A percentile compares a stretch with the other conserved stretches of the same genome.
Conservation (phyloP, 129 eudicot genomes). For the Escallonia herrerae region DNA sequence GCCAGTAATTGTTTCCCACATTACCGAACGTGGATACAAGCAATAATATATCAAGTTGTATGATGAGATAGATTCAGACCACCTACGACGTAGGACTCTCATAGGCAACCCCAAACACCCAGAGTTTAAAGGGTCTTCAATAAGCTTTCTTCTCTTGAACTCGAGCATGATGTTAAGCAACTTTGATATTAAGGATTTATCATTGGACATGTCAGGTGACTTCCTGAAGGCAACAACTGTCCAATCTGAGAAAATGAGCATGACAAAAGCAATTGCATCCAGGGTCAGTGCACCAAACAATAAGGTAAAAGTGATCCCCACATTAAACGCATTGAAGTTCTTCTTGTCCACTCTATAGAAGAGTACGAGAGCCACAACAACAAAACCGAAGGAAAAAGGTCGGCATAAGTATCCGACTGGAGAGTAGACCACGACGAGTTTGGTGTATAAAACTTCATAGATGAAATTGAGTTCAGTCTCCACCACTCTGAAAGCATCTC, state of each 20-base stretch:
- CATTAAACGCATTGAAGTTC: slow-evolving; percentile 4
- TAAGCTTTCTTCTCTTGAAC: neutral
- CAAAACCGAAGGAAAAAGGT: slow-evolving; percentile 12
- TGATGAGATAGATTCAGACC: slow-evolving; percentile 38
- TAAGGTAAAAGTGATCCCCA: slow-evolving; percentile 32
- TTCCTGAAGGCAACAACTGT: slow-evolving; percentile 16
- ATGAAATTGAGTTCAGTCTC: slow-evolving; percentile 57
- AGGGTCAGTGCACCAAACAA: slow-evolving; percentile 40
- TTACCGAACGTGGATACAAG: slow-evolving; percentile 7
- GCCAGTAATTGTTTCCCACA: neutral
- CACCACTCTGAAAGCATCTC: slow-evolving; percentile 44
- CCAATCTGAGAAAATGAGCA: slow-evolving; percentile 55
- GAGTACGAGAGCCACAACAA: slow-evolving; percentile 18
- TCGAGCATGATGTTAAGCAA: neutral
- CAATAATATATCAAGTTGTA: slow-evolving; percentile 41
- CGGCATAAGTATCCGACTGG: slow-evolving; percentile 9
- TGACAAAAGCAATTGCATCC: slow-evolving; percentile 30
- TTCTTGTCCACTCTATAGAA: slow-evolving; percentile 25
- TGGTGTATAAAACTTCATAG: slow-evolving; percentile 57
- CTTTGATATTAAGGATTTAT: neutral
- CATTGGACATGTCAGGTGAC: slow-evolving; percentile 12
- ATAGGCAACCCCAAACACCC: neutral
- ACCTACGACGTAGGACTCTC: slow-evolving; percentile 12
- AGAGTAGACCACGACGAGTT: slow-evolving; percentile 27
- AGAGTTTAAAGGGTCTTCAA: neutral